Evolutionary conservation across 257 asterid genomes (phyloP).

Genomic region (Forsythia suspensa): DNA sequence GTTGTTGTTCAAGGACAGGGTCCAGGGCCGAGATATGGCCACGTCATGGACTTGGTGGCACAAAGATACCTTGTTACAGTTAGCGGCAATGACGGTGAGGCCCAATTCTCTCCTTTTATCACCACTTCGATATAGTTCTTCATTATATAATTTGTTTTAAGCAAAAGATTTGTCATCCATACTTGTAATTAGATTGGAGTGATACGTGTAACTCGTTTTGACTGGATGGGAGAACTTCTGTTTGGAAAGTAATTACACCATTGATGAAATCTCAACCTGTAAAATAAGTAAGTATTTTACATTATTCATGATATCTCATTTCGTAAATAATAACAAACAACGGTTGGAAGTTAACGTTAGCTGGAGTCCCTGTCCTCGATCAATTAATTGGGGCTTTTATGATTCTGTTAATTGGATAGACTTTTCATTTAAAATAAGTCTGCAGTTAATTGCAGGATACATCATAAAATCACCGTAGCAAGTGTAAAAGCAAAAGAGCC

Average conservation of each 20-base stretch:
- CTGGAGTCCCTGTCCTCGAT: background rate
- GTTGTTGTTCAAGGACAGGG: constrained; percentile 99
- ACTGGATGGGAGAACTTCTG: background rate
- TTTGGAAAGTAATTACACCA: background rate
- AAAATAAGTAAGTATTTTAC: background rate
- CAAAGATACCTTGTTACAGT: constrained; percentile 92
- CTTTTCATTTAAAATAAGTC: background rate
- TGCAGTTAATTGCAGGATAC: background rate
- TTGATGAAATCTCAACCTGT: background rate
- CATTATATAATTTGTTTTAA: constrained; percentile 9
- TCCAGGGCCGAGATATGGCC: constrained; percentile 98
- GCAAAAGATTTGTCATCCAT: background rate
- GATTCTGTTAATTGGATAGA: background rate
- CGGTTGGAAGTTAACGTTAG: background rate
- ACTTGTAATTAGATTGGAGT: background rate
- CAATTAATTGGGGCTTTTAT: background rate
- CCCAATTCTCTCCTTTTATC: constrained; percentile 10
- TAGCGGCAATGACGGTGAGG: constrained; percentile 94
- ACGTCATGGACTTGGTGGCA: constrained; percentile 97
- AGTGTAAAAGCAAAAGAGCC: too few relatives aligned
- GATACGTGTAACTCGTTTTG: background rate
- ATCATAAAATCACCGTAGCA: too few relatives aligned
- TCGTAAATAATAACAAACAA: background rate
- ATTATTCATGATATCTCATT: background rate
- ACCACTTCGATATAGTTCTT: background rate